Percentiles rank a stretch among this genome's conserved stretches.
These are phyloP conservation scores for Clonostachys rosea DNA, from an alignment of 2,329 filamentous ascomycete genomes.

Conservation along the genomic window DNA sequence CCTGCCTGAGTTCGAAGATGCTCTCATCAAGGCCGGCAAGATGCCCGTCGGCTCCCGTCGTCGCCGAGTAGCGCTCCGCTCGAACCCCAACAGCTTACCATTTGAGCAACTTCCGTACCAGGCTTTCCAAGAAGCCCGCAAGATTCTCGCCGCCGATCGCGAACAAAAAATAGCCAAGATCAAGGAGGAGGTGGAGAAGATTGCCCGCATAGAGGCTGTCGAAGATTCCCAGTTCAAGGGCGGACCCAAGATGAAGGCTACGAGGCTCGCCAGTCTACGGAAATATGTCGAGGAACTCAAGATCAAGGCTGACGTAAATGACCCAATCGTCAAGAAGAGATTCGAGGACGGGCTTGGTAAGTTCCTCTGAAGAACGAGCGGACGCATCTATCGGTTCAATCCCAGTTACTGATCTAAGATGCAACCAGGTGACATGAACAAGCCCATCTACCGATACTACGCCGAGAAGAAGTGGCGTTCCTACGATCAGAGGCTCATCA, in stretches of 20 bases:
- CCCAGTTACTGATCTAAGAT: too few species aligned
- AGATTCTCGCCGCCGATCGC: constrained; percentile 74
- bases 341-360: constrained; percentile 89
- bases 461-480: constrained; percentile 83
- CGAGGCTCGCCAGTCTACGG: constrained; percentile 64
- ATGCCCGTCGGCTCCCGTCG: constrained; percentile 79
- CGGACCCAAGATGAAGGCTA: constrained; percentile 61
- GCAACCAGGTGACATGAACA: constrained; percentile 79
- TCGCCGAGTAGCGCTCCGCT: constrained; percentile 69
- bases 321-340: constrained; percentile 85
- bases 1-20: constrained; percentile 47
- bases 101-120: constrained; percentile 96
- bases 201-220: constrained; percentile 60
- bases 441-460: constrained; percentile 90
- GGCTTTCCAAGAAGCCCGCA: constrained; percentile 94
- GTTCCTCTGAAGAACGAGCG: constrained; percentile 12
- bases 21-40: constrained; percentile 66
- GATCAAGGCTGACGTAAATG: constrained; percentile 90
- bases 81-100: constrained; percentile 58
- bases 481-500: constrained; percentile 73
- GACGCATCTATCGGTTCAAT: too few species aligned
- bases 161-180: constrained; percentile 77
- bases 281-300: constrained; percentile 73
- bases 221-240: constrained; percentile 53
- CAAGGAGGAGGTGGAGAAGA: constrained; percentile 58